phyloP scores from a whole-genome alignment of 2,329 filamentous ascomycete species.

The Penicillium carneum region DNA sequence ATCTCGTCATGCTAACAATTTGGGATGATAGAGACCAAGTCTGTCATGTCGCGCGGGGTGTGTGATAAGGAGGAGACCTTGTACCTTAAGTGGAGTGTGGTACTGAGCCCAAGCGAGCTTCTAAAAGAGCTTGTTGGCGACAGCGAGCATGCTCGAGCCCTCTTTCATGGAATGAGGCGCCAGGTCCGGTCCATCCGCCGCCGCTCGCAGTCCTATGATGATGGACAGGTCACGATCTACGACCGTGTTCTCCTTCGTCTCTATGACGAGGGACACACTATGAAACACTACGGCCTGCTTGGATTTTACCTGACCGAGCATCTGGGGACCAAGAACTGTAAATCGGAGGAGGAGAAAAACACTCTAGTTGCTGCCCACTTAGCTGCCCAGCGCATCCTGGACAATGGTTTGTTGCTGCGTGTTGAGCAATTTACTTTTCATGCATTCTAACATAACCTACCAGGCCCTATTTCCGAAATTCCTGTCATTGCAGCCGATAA shows the following conservation, averaged over 20 bases:
- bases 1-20: background rate
- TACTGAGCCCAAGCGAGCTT: constrained; percentile 35
- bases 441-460: background rate
- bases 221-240: constrained; percentile 51
- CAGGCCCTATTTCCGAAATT: constrained; percentile 10
- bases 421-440: background rate
- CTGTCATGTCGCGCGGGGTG: background rate
- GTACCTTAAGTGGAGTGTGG: constrained; percentile 23
- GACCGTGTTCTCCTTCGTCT: constrained; percentile 51
- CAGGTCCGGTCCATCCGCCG: constrained; percentile 46
- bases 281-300: constrained; percentile 43
- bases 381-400: constrained; percentile 37
- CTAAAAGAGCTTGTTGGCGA: constrained; percentile 43
- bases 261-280: constrained; percentile 42
- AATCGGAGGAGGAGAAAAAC: constrained; percentile 28
- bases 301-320: constrained; percentile 51
- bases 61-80: constrained; percentile 10
- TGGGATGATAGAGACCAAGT: background rate
- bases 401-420: constrained; percentile 15
- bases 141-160: constrained; percentile 32
- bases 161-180: constrained; percentile 46
- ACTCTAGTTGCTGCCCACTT: constrained; percentile 40
- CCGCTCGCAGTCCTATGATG: constrained; percentile 44
- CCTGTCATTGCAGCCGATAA: background rate
- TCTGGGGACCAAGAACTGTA: constrained; percentile 43